A percentile compares a stretch with the other conserved stretches of the same genome.
Evolutionary conservation across 2,329 filamentous ascomycete genomes (phyloP).

Genomic region (Paraphoma chrysanthemicola): DNA sequence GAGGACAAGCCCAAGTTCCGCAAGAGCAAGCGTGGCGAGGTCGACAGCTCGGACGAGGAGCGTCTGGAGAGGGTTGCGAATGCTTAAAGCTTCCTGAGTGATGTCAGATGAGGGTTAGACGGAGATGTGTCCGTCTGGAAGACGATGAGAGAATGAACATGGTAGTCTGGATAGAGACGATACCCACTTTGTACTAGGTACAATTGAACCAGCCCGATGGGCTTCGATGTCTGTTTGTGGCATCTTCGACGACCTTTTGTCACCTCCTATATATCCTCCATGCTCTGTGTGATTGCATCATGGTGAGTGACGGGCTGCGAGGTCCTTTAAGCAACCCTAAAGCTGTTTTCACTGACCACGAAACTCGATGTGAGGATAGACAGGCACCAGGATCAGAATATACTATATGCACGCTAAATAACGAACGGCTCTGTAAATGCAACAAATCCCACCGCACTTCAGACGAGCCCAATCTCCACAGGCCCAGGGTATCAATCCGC

Average conservation of each 20-base stretch:
- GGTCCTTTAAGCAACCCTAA: not conserved
- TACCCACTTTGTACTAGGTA: not conserved
- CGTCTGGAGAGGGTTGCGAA: slow-evolving; percentile 12
- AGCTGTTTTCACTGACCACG: no score
- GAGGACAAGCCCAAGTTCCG: slow-evolving; percentile 40
- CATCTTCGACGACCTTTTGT: not conserved
- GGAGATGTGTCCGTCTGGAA: not conserved
- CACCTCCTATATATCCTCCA: not conserved
- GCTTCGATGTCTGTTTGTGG: not conserved
- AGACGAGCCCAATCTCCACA: no score
- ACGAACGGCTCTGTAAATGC: not conserved
- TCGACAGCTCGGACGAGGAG: slow-evolving; percentile 37
- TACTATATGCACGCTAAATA: not conserved
- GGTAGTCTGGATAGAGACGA: not conserved
- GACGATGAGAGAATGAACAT: not conserved
- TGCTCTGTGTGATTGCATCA: not conserved
- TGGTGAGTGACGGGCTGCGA: not conserved
- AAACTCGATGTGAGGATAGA: no score
- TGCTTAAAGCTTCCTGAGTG: not conserved
- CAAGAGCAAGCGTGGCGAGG: slow-evolving; percentile 32
- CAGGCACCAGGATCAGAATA: not conserved
- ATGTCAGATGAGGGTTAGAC: not conserved
- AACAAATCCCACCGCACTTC: not conserved
- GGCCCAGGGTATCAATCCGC: not conserved
- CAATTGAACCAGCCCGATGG: not conserved